Evolutionary conservation across 2,329 filamentous ascomycete species (phyloP), one percentile per base, ranked within the genome.

Genomic region (Dactylonectria estremocensis): DNA sequence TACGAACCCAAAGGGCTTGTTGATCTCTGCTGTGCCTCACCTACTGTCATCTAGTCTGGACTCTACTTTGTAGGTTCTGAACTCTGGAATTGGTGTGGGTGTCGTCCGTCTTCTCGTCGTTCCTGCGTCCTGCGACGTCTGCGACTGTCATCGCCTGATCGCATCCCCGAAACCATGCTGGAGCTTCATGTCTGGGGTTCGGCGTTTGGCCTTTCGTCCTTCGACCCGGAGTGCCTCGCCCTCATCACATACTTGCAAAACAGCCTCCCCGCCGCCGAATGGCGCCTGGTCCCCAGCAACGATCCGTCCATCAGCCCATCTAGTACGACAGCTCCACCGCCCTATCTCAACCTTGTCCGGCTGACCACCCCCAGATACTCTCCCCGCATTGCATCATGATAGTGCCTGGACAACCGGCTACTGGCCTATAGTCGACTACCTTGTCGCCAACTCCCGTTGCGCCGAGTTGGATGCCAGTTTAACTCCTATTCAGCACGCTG

Each of bases 101-200:
- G 49, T 28, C 46, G 37, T 40, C 16, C 16, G 37, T 40, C 52
- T 14, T 55, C 31, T 43, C 45, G 33, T 16, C 14, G 24, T 28
- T 28, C 24, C 16, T 20, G 45, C 45, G 2, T 48, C 45, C 4
- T 50, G 46, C 46, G 22, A 28, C 49, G 18, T 16, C 57, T 18
- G 57, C 46, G 54, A 63, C 55, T 56, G 52, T 54, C 46, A 52
- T 54, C 50, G 55, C 53, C 53, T 60, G 52, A 66, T 45, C 53
- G 61, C 58, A 62, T 49, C 66, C 40, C 67, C 48, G 46, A 64
- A 52, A 63, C 53, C 56, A 83, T 82, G 81, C 70, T 83, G 56
- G 89, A 95, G 82, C 89, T 99, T 67, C 93, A 97, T 82, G 88
- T 97, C 77, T 97, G 95, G 92, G 95, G 95, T 56, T 91, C 94